These are phyloP conservation scores for Rhizophagus sp. DNA, from an alignment of 192 early-diverging fungal species.

Conservation along the genomic window DNA sequence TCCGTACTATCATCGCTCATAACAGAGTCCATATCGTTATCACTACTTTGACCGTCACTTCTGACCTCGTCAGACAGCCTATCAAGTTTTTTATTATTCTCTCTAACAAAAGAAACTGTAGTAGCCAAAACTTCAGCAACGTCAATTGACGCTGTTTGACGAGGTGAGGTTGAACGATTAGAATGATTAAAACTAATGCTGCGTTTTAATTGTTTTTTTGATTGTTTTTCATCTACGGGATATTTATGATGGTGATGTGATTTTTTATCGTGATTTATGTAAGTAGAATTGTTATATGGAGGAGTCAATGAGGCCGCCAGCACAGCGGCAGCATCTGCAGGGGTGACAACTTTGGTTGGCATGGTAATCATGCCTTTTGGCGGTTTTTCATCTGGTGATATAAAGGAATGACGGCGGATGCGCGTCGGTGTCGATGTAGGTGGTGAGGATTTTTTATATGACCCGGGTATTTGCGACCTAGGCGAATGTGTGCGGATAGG, in stretches of 20 bases:
- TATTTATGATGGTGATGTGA: background rate
- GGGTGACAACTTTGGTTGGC: background rate
- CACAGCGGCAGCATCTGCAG: constrained; percentile 30
- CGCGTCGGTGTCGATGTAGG: constrained; percentile 15
- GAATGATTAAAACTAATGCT: constrained; percentile 27
- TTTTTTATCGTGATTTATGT: constrained; percentile 7
- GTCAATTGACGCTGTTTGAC: constrained; percentile 23
- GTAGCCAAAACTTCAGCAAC: constrained; percentile 31
- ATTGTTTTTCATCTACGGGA: constrained; percentile 17
- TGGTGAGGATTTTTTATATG: constrained; percentile 21
- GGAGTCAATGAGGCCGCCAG: constrained; percentile 28
- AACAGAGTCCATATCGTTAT: background rate
- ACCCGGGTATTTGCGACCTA: constrained; percentile 5
- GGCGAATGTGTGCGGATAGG: constrained; percentile 20
- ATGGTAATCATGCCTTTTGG: background rate
- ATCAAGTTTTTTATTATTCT: constrained; percentile 30
- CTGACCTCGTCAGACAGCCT: constrained; percentile 17
- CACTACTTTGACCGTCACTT: constrained; percentile 10
- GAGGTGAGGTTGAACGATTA: constrained; percentile 13
- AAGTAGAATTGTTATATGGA: background rate
- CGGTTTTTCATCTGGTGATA: constrained; percentile 4
- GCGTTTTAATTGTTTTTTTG: constrained; percentile 29
- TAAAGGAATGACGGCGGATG: constrained; percentile 19
- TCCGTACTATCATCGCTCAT: constrained; percentile 10
- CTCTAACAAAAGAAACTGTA: constrained; percentile 17